Evolutionary conservation across 2,329 filamentous ascomycete genomes (phyloP), one percentile per base, ranked within the genome.

Genomic region (Coniosporium tulheliwenetii): DNA sequence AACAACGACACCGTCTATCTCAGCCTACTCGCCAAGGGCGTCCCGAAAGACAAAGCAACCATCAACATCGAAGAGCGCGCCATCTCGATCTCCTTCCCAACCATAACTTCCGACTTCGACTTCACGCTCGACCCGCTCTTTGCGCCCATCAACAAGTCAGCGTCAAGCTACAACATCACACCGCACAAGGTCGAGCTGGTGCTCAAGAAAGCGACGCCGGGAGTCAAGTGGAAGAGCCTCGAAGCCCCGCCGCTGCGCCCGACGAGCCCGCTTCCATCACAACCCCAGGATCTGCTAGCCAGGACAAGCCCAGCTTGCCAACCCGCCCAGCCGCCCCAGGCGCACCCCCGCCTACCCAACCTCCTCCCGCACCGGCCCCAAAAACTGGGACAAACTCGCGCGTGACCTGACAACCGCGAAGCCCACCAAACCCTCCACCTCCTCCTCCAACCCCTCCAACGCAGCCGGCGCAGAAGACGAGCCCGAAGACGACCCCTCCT

Each of bases 371-470:
- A 70, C 64, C 1, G 89, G 87, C 0, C 76, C 83, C 2, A 94
- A 93, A 62, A 74, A 98, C 61, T 98, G 91, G 91, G 91, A 98
- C 56, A 83, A 78, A 46, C 55, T 95, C 2, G 77, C 70, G 7
- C 60, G 63, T 1, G 66, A 69, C 5, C 57, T 75, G 12, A 26
- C 19, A 26, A 64, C 62, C 5, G 52, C 52, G 5, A 64, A 65
- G 46, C 59, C 53, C 8, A 59, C 60, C 34, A 53, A 52, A 13
- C 53, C 51, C 19, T 34, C 52, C 41, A 42, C 48, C 29, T 47
- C 57, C 44, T 30, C 15, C 40, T 48, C 37, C 45, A 48, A 45
- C 45, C 52, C 45, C 30, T 15, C 39, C 10, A 44, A 47, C 34
- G 45, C 49, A 35, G 44, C 45, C 30, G 48, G 36, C 41, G 36